Conservation (phyloP, 805 yeast species). For the Yamadazyma tumulicola region DNA sequence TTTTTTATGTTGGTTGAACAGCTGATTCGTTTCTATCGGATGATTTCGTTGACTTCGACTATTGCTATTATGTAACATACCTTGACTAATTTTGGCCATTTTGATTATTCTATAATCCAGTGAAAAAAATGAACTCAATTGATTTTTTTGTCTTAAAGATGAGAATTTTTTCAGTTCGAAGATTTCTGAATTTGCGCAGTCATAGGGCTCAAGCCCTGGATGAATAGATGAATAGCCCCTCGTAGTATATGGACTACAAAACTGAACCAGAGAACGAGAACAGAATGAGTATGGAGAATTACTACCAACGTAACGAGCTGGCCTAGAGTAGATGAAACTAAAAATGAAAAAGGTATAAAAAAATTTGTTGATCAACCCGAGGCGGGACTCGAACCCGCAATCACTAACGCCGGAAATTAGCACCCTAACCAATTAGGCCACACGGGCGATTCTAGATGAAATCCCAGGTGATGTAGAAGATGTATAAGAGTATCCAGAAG, state of each 20-base stretch:
- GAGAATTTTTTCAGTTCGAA: conserved; percentile 13
- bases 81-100: conserved; percentile 59
- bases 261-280: too few species aligned
- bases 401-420: conserved; percentile 68
- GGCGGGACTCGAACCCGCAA: conserved; percentile 82
- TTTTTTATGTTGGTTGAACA: neutral
- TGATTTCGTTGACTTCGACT: too few species aligned
- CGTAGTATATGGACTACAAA: too few species aligned
- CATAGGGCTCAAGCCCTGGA: conserved; percentile 9
- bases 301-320: too few species aligned
- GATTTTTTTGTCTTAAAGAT: conserved; percentile 13
- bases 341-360: neutral
- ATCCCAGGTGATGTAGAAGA: too few species aligned
- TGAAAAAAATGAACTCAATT: conserved; percentile 12
- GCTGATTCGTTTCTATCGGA: too few species aligned
- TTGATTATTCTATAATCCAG: conserved; percentile 18
- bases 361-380: conserved; percentile 38
- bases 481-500: too few species aligned
- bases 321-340: too few species aligned
- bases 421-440: conserved; percentile 76
- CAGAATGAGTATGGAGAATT: too few species aligned
- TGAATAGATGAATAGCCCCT: too few species aligned
- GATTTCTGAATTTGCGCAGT: too few species aligned
- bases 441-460: conserved; percentile 48
- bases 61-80: conserved; percentile 27